Evolutionary conservation across 2,329 filamentous ascomycete genomes (phyloP), one percentile per base, ranked within the genome.

Genomic region (Penicillium capsulatum): DNA sequence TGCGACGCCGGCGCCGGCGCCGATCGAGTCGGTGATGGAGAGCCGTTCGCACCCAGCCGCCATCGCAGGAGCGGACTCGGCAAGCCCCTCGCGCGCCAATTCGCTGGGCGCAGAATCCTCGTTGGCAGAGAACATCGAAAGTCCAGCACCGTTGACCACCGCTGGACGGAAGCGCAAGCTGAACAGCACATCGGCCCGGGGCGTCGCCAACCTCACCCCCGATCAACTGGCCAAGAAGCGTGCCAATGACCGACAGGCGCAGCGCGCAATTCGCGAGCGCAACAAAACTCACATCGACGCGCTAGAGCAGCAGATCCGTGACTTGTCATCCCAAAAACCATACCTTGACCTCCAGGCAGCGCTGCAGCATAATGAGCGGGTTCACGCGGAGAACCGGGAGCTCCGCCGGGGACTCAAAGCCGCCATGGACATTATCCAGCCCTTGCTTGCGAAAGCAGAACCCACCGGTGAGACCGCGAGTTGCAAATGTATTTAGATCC

Each of bases 201-300:
- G 86, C 48, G 89, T 94, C 40, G 87, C 88, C 48, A 91, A 86
- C 57, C 75, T 95, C 60, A 94, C 87, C 8, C 85, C 88, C 4
- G 85, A 90, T 46, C 90, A 95, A 67, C 77, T 95, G 43, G 86
- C 84, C 19, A 85, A 89, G 65, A 96, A 95, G 72, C 77, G 90
- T 49, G 86, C 87, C 57, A 95, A 95, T 76, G 87, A 94, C 61
- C 81, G 87, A 42, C 86, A 94, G 64, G 88, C 87, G 19, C 87
- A 94, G 63, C 78, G 87, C 34, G 86, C 86, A 27, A 92, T 94
- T 44, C 77, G 87, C 29, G 85, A 91, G 68, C 79, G 87, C 39
- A 92, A 86, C 17, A 87, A 83, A 67, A 78, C 80, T 42, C 84
- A 86, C 63, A 92, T 92, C 52, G 85, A 91, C 59, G 70, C 67